phyloP scores from a whole-genome alignment of 306 rosid species.

The Cicer bijugum region DNA sequence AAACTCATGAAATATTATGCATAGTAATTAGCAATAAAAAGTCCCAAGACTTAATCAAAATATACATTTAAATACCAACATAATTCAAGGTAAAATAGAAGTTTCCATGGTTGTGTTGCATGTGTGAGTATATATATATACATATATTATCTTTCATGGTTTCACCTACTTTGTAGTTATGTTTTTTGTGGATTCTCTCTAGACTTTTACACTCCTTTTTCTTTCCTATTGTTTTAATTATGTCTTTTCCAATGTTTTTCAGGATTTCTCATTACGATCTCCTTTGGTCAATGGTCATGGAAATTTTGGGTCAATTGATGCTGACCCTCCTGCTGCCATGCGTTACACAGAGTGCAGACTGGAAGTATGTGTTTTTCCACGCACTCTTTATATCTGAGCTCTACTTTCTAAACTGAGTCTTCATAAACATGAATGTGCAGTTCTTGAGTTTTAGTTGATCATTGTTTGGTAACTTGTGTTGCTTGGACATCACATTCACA shows the following conservation, averaged over 20 bases:
- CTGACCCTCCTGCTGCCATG: slow-evolving; percentile 99
- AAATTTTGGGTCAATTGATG: slow-evolving; percentile 95
- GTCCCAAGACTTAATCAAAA: too few relatives aligned
- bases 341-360: slow-evolving; percentile 98
- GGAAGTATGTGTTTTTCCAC: slow-evolving; percentile 62
- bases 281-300: slow-evolving; percentile 97
- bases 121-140: too few relatives aligned
- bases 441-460: slow-evolving; percentile 33
- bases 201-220: slow-evolving; percentile 1
- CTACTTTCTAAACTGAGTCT: slow-evolving; percentile 31
- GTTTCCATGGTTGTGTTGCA: too few relatives aligned
- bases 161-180: slow-evolving; percentile 1
- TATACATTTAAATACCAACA: too few relatives aligned
- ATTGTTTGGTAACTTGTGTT: slow-evolving; percentile 34
- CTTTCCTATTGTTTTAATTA: slow-evolving; percentile 16
- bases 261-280: slow-evolving; percentile 89
- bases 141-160: too few relatives aligned
- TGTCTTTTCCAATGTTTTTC: slow-evolving; percentile 36
- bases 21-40: too few relatives aligned
- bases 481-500: slow-evolving; percentile 30
- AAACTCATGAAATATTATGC: too few relatives aligned
- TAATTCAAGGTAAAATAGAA: too few relatives aligned
- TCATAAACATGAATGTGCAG: slow-evolving; percentile 19
- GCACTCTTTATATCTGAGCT: slow-evolving; percentile 23
- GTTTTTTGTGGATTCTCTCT: slow-evolving; percentile 8